These are phyloP conservation scores for Deuterostichococcus epilithicus DNA, from an alignment of 139 green algal species.

Conservation along the genomic window DNA sequence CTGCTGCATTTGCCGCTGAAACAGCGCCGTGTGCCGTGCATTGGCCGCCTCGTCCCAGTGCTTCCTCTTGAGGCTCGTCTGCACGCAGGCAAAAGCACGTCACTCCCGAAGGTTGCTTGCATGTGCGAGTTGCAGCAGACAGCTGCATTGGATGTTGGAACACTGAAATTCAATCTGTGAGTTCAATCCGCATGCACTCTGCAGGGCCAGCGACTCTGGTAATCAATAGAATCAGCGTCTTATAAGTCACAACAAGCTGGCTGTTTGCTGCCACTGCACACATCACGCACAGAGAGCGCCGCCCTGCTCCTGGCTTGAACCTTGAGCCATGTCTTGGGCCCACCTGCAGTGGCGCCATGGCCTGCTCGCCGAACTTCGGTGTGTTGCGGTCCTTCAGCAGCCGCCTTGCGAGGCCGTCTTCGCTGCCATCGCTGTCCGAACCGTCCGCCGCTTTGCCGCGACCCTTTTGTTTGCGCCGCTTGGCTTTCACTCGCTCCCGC, in stretches of 20 bases:
- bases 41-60: constrained; percentile 18
- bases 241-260: too few relatives aligned
- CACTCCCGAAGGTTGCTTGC: too few relatives aligned
- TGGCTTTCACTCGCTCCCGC: neutral
- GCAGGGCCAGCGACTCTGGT: too few relatives aligned
- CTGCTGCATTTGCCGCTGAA: neutral
- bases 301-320: too few relatives aligned
- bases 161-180: too few relatives aligned
- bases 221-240: too few relatives aligned
- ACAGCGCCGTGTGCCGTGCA: neutral
- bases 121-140: too few relatives aligned
- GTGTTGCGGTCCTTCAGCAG: constrained; percentile 6
- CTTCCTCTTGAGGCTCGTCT: constrained; percentile 23
- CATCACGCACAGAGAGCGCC: too few relatives aligned
- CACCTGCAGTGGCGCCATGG: constrained; percentile 12
- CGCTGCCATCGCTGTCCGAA: neutral
- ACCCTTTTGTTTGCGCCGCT: neutral
- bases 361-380: constrained; percentile 17
- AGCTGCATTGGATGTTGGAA: too few relatives aligned
- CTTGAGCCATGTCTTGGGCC: neutral
- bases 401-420: neutral
- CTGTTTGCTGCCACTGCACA: too few relatives aligned
- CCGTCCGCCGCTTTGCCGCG: neutral
- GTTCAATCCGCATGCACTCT: too few relatives aligned
- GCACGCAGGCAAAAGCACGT: neutral